Evolutionary conservation across 1,139 yeast species (phyloP).

Genomic region (Debaryomyces psychrophilus): DNA sequence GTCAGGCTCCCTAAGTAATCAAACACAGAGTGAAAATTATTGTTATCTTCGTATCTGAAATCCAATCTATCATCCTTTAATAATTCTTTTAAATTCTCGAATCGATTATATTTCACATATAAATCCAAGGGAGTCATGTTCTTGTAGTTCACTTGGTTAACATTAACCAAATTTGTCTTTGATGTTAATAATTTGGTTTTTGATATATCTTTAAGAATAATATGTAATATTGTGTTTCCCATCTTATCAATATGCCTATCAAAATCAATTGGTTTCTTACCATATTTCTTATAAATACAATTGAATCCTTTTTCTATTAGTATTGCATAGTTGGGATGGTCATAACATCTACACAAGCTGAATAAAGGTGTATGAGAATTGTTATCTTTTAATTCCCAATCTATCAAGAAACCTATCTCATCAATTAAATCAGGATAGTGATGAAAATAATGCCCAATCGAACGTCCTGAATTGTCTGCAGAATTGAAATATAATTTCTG

Average conservation of each 20-base stretch:
- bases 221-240: constrained; percentile 79
- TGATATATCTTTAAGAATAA: constrained; percentile 53
- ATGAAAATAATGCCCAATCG: constrained; percentile 74
- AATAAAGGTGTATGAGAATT: constrained; percentile 81
- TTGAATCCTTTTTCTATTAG: constrained; percentile 53
- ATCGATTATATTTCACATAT: constrained; percentile 69
- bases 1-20: constrained; percentile 45
- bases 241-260: constrained; percentile 68
- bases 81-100: constrained; percentile 56
- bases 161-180: constrained; percentile 44
- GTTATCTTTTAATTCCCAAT: constrained; percentile 73
- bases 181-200: constrained; percentile 37
- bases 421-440: constrained; percentile 58
- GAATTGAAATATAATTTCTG: constrained; percentile 52
- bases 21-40: constrained; percentile 46
- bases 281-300: constrained; percentile 48
- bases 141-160: constrained; percentile 65
- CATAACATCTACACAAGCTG: constrained; percentile 78
- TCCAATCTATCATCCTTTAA: constrained; percentile 49
- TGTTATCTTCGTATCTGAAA: constrained; percentile 46
- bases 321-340: constrained; percentile 62
- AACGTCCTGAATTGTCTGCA: constrained; percentile 55
- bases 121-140: constrained; percentile 71
- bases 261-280: constrained; percentile 37
- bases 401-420: constrained; percentile 56